Conservation (phyloP, 1,139 yeast species). For the Geotrichum klebahnii region DNA sequence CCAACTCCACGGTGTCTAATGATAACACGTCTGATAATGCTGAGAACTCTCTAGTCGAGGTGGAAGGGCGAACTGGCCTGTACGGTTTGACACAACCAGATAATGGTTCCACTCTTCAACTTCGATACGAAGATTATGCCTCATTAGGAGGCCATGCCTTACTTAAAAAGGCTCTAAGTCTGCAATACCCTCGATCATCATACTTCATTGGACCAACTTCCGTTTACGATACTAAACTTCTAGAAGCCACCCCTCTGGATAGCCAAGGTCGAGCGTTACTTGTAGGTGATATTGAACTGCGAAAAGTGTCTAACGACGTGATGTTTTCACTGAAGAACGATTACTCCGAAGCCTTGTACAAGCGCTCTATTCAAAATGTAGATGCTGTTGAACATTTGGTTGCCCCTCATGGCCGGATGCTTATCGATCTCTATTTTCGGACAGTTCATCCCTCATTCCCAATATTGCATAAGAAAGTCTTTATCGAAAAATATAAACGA, state of each 20-base stretch:
- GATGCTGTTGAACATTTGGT: constrained; percentile 44
- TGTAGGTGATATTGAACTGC: constrained; percentile 36
- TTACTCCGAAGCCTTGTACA: constrained; percentile 27
- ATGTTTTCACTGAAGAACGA: constrained; percentile 40
- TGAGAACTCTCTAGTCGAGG: constrained; percentile 4
- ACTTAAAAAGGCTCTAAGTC: constrained; percentile 40
- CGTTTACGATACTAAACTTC: constrained; percentile 36
- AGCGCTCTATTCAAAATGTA: constrained; percentile 32
- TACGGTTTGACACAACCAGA: constrained; percentile 7
- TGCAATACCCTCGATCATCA: constrained; percentile 43
- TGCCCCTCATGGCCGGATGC: constrained; percentile 43
- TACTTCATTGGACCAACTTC: constrained; percentile 40
- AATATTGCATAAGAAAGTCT: constrained; percentile 43
- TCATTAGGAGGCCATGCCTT: constrained; percentile 40
- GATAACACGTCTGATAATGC: background rate
- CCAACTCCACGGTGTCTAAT: background rate
- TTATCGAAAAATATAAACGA: constrained; percentile 45
- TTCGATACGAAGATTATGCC: constrained; percentile 38
- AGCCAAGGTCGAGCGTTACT: constrained; percentile 37
- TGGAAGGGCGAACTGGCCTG: constrained; percentile 8
- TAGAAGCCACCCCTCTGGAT: constrained; percentile 35
- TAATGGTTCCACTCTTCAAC: constrained; percentile 26
- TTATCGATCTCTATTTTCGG: constrained; percentile 43
- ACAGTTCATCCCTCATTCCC: constrained; percentile 46
- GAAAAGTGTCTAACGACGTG: constrained; percentile 38